These are phyloP conservation scores for Ustilago tritici DNA, from an alignment of 1,284 basidiomycete genomes.

Conservation along the genomic window DNA sequence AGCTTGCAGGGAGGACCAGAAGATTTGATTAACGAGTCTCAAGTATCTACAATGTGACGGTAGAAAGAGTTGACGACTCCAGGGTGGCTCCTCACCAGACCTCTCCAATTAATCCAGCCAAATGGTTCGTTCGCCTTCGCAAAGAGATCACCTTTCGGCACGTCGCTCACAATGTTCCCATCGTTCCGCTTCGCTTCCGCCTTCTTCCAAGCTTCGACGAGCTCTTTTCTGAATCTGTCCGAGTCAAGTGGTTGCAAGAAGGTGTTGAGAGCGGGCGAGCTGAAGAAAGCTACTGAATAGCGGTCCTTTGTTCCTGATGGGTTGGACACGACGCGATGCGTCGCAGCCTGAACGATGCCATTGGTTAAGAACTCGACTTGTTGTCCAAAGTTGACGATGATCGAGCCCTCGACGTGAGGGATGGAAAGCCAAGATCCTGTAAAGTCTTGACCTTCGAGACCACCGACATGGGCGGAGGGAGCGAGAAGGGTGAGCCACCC, in stretches of 20 bases:
- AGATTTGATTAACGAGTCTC: background rate
- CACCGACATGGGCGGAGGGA: conserved; percentile 44
- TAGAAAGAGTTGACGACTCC: conserved; percentile 44
- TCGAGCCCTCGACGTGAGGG: conserved; percentile 35
- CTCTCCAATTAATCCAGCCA: conserved; percentile 59
- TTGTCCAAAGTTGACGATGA: conserved; percentile 66
- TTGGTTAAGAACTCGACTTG: conserved; percentile 58
- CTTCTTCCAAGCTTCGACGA: conserved; percentile 34
- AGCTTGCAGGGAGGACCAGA: too few relatives aligned
- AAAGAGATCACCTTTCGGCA: conserved; percentile 52
- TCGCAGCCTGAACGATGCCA: conserved; percentile 58
- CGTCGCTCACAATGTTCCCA: conserved; percentile 40
- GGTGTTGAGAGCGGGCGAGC: conserved; percentile 51
- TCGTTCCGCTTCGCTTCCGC: conserved; percentile 25
- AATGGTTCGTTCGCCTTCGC: conserved; percentile 45
- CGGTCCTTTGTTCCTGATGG: conserved; percentile 16
- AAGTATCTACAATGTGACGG: conserved; percentile 21
- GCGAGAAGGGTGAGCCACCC: conserved; percentile 62
- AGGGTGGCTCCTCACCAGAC: conserved; percentile 53
- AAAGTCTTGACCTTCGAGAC: conserved; percentile 58
- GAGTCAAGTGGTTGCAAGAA: conserved; percentile 36
- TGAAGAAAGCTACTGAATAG: conserved; percentile 57
- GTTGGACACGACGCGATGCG: conserved; percentile 55
- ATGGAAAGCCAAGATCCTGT: conserved; percentile 56
- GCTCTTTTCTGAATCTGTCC: conserved; percentile 28